phyloP scores from a whole-genome alignment of 1,284 basidiomycete genomes.

The Papiliotrema terrestris region DNA sequence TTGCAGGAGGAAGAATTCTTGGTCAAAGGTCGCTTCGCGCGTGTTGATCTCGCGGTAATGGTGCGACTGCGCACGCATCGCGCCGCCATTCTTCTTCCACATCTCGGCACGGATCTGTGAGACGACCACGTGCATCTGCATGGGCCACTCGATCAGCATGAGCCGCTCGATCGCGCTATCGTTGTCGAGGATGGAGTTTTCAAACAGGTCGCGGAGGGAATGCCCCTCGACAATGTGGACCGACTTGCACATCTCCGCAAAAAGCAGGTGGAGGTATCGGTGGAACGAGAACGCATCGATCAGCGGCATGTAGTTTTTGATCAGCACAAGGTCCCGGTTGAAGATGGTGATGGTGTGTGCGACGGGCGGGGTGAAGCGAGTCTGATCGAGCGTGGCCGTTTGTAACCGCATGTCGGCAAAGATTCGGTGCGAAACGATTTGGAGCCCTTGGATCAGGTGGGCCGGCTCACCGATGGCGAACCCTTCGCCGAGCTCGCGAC shows the following conservation, averaged over 20 bases:
- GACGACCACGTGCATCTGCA: conserved; percentile 63
- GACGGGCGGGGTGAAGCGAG: conserved; percentile 59
- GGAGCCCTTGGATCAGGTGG: conserved; percentile 66
- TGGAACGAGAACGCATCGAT: conserved; percentile 62
- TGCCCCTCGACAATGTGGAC: background rate
- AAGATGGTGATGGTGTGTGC: conserved; percentile 55
- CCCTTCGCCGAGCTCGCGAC: conserved; percentile 81
- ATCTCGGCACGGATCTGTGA: conserved; percentile 92
- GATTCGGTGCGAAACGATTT: conserved; percentile 67
- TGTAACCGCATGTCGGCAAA: conserved; percentile 55
- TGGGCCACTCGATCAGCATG: conserved; percentile 75
- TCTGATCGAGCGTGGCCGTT: conserved; percentile 56
- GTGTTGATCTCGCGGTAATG: conserved; percentile 97
- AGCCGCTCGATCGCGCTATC: conserved; percentile 12
- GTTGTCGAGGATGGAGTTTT: no score
- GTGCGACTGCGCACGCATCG: conserved; percentile 89
- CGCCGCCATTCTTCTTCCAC: conserved; percentile 97
- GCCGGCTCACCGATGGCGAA: conserved; percentile 57
- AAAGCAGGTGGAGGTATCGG: conserved; percentile 86
- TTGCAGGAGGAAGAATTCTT: conserved; percentile 91
- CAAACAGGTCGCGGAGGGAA: no score
- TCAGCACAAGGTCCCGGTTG: conserved; percentile 39
- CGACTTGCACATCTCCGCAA: conserved; percentile 80
- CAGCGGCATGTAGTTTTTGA: conserved; percentile 68
- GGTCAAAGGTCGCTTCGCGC: conserved; percentile 93